Percentiles rank a stretch among this genome's conserved stretches.
phyloP scores from a whole-genome alignment of 208 protist species.

The Leishmania amazonensis region DNA sequence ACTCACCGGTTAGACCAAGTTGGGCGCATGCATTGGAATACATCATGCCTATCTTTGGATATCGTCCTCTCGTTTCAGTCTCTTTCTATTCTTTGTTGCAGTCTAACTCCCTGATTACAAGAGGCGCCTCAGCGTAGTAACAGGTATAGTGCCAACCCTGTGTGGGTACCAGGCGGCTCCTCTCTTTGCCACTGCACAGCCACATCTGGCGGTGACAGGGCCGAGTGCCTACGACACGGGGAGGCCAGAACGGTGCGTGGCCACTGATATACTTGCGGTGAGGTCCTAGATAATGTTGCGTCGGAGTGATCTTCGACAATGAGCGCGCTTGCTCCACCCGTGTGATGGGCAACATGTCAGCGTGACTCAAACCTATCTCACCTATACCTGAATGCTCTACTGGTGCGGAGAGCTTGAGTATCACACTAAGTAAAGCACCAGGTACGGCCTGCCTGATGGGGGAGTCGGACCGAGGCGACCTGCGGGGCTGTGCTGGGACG shows the following conservation, averaged over 20 bases:
- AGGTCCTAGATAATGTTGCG: not conserved
- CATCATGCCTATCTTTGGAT: not conserved
- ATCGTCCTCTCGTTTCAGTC: not conserved
- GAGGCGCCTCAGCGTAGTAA: not conserved
- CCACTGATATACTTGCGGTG: not conserved
- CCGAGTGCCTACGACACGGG: not conserved
- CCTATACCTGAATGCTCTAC: no score
- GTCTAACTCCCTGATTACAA: not conserved
- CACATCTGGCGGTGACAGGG: not conserved
- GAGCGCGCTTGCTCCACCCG: not conserved
- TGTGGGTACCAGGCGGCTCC: not conserved
- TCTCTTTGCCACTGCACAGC: not conserved
- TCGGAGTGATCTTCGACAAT: not conserved
- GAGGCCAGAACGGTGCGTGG: not conserved
- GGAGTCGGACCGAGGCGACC: not conserved
- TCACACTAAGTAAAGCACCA: not conserved
- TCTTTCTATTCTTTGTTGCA: not conserved
- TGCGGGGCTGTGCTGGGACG: not conserved
- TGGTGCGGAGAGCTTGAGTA: not conserved
- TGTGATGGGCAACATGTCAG: not conserved
- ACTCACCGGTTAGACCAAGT: not conserved
- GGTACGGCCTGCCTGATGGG: not conserved
- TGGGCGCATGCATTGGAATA: not conserved
- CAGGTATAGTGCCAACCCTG: not conserved
- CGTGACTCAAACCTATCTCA: not conserved